Evolutionary conservation across 2,329 filamentous ascomycete genomes (phyloP), one percentile per base, ranked within the genome.

Genomic region (Calycina marina): DNA sequence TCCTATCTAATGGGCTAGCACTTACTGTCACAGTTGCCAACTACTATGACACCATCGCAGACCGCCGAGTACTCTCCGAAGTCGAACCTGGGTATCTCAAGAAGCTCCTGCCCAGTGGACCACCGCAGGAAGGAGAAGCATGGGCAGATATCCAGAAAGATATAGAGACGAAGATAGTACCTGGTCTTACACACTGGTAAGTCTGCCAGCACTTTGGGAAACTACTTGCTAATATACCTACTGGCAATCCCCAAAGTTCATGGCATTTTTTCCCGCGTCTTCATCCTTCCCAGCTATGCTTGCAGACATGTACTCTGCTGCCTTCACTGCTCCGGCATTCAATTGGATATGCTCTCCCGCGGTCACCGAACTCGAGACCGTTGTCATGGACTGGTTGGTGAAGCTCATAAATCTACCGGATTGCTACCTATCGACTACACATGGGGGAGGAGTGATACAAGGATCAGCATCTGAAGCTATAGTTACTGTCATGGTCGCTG

Each of bases 271-370:
- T 58, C 81, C 88, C 1, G 83, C 83, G 30, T 75, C 72, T 14
- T 75, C 77, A 32, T 82, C 78, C 20, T 94, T 78, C 52, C 85
- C 88, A 0, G 72, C 76, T 16, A 88, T 93, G 55, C 67, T 96
- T 8, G 88, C 84, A 13, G 88, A 96, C 58, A 75, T 96, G 62
- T 96, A 93, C 63, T 83, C 75, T 26, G 77, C 82, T 4, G 79
- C 84, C 5, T 86, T 94, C 58, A 90, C 76, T 9, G 82, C 82
- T 11, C 84, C 88, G 1, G 84, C 84, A 24, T 96, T 96, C 65
- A 96, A 96, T 58, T 96, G 88, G 88, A 75, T 94, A 42, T 94
- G 88, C 58, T 85, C 77, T 4, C 88, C 88, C 1, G 85, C 81
- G 5, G 77, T 90, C 12, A 96, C 88, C 0, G 88, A 96, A 59